A percentile compares a stretch with the other conserved stretches of the same genome.
phyloP scores from a whole-genome alignment of 176 grass and related monocot species.

The Oryza officinalis region DNA sequence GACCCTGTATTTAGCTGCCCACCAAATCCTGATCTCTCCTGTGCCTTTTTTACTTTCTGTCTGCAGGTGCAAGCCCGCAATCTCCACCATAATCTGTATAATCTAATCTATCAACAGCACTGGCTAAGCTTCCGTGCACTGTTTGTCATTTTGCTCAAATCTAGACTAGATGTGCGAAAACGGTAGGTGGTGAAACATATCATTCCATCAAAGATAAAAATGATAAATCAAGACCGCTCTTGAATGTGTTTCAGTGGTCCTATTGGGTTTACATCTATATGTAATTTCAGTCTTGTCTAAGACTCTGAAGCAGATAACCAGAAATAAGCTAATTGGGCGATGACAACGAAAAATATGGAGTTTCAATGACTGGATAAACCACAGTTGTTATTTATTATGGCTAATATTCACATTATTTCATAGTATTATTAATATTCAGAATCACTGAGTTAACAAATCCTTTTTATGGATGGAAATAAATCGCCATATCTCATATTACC shows the following conservation, averaged over 20 bases:
- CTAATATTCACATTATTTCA: not conserved
- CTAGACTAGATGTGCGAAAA: conserved; percentile 21
- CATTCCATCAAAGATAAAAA: not conserved
- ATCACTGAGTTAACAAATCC: not conserved
- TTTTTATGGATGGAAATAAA: not conserved
- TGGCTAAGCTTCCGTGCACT: not conserved
- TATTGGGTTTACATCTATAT: not conserved
- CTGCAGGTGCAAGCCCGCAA: conserved; percentile 19
- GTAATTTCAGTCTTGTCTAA: not conserved
- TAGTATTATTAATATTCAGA: not conserved
- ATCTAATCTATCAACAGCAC: conserved; percentile 29
- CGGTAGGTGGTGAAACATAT: not conserved
- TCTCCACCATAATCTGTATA: conserved; percentile 10
- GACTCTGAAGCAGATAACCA: conserved; percentile 6
- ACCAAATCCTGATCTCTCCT: conserved; percentile 21
- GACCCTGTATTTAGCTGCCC: conserved; percentile 34
- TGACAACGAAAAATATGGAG: not conserved
- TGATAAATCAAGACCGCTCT: not conserved
- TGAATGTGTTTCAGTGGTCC: not conserved
- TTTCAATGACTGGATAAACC: not conserved
- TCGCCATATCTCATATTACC: not conserved
- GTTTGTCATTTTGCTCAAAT: conserved; percentile 21
- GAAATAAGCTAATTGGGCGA: not conserved
- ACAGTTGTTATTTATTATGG: not conserved
- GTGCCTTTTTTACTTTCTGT: conserved; percentile 17